Base-by-base conservation (phyloP, 345 rosid species). In the Xanthoceras sorbifolium region DNA sequence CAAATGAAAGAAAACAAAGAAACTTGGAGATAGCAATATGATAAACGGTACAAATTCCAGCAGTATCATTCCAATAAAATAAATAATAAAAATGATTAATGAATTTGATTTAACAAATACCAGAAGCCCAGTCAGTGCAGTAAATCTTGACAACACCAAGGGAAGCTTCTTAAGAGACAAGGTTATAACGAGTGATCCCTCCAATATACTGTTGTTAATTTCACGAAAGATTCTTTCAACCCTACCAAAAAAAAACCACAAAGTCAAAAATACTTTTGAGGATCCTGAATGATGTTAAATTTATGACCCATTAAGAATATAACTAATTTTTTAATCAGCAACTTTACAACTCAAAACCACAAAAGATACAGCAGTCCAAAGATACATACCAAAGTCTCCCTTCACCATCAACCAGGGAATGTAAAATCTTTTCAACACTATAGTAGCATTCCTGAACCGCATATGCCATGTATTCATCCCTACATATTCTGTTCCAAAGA, bases 391-490 rank as follows among this genome's bases (percentile, higher is more conserved):
- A 96, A 50, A 93, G 97, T 76, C 90, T 81, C 60, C 99, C 99
- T 90, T 91, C 98, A 78, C 93, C 97, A 87, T 89, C 94, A 75
- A 89, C 92, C 84, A 96, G 83, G 52, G 97, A 89, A 84, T 87
- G 91, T 72, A 96, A 87, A 72, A 93, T 86, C 77, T 89, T 93
- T 74, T 89, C 97, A 85, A 93, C 82, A 77, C 93, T 90, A 78
- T 91, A 90, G 84, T 90, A 96, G 90, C 97, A 96, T 87, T 96
- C 99, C 79, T 85, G 91, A 83, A 96, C 98, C 32, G 98, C 99
- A 82, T 93, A 96, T 23, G 91, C 90, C 99, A 96, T 93, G 84
- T 96, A 96, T 81, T 96, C 98, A 85, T 96, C 99, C 79, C 86
- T 90, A 77, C 89, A 85, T 79, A 96, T 89, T 77, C 93, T 85